These are phyloP conservation scores for Termitomyces sp. DNA, from an alignment of 1,284 basidiomycete genomes.

Conservation along the genomic window DNA sequence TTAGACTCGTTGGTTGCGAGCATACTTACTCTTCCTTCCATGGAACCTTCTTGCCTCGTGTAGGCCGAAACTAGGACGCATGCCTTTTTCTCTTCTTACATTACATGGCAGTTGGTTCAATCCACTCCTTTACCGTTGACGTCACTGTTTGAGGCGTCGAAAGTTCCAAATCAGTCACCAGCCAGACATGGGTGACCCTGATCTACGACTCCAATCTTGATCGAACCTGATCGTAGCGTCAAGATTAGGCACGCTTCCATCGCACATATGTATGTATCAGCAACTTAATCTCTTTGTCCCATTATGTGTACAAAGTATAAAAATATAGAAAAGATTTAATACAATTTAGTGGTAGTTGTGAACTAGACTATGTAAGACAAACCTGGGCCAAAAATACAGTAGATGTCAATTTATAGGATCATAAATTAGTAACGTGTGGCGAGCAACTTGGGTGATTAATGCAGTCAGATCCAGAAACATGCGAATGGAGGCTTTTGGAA, in stretches of 20 bases:
- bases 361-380: neutral
- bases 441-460: too few relatives aligned
- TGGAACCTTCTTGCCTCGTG: constrained; percentile 8
- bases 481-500: neutral
- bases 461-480: constrained; percentile 1
- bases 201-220: constrained; percentile 22
- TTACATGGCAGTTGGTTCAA: neutral
- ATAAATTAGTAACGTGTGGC: constrained; percentile 1
- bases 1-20: neutral
- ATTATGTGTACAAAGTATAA: constrained; percentile 9
- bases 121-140: constrained; percentile 12
- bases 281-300: constrained; percentile 13
- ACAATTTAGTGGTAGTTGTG: constrained; percentile 6
- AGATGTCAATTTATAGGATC: neutral
- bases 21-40: neutral
- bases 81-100: neutral
- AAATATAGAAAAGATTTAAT: constrained; percentile 3
- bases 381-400: constrained; percentile 12
- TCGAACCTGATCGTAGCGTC: constrained; percentile 17
- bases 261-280: constrained; percentile 4
- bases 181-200: constrained; percentile 13
- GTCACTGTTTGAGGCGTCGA: constrained; percentile 11
- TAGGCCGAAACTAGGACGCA: neutral
- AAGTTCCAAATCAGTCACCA: constrained; percentile 6
- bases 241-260: constrained; percentile 15